Evolutionary conservation across 257 asterid species (phyloP), one percentile per base, ranked within the genome.

Genomic region (Rhazya stricta): DNA sequence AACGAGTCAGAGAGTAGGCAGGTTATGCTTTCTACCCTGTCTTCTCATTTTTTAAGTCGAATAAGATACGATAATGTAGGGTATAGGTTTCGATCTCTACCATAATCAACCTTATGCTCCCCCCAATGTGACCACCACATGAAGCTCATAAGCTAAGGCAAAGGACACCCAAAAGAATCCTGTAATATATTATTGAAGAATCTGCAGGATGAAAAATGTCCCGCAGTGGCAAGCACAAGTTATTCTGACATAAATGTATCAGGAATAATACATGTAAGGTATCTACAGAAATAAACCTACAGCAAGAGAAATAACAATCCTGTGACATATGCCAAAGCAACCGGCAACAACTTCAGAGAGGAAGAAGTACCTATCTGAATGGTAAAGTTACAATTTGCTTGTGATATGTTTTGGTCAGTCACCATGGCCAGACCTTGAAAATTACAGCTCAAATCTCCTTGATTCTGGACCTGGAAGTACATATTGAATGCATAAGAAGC

Each of bases 401-500:
- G 84, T 39, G 86, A 84, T 13, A 84, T 79, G 70, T 84, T 82
- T 74, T 48, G 72, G n/a, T 82, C 78, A 60, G 86, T 84, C 63
- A 82, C 61, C 77, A 48, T 66, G 0, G 88, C 88, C 63, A 84
- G 71, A 62, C 86, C 88, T 74, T 84, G 81, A 71, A 84, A 84
- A 62, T 76, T 61, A 63, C 88, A 84, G 75, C 86, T 80, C 81
- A 51, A 9, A 18, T 76, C 81, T 7, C 21, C 81, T 70, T 84
- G 88, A 78, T 82, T 73, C 73, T 82, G 81, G 50, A 75, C 77
- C 66, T 84, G 88, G 62, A 77, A 84, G 66, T 41, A 84, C 84
- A 78, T 76, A 58, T 84, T 79, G 23, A 84, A 84, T 23, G 88
- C 88, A 21, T 84, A 84, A 0, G 88, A 84, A 16, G 83, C 86